These are phyloP conservation scores for Aureobasidium sp. DNA, from an alignment of 2,329 filamentous ascomycete species.

Conservation along the genomic window DNA sequence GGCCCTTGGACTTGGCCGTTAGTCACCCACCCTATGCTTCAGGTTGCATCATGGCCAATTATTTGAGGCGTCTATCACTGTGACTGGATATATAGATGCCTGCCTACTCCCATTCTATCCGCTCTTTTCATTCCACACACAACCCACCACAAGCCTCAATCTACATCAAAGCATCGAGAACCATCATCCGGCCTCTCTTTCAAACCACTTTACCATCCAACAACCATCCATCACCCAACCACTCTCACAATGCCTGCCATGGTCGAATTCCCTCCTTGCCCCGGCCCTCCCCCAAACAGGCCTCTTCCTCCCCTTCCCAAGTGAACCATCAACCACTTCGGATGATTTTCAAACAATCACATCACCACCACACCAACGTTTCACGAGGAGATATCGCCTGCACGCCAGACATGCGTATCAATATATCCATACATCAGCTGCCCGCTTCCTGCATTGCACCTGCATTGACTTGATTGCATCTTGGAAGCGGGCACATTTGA, in stretches of 20 bases:
- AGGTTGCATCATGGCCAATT: conserved; percentile 16
- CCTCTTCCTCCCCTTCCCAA: conserved; percentile 38
- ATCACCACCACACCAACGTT: conserved; percentile 3
- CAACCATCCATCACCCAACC: neutral
- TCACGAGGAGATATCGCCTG: neutral
- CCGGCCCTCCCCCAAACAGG: conserved; percentile 39
- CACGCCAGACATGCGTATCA: neutral
- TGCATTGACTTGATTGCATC: neutral
- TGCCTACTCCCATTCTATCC: conserved; percentile 5
- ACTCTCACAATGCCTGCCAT: conserved; percentile 29
- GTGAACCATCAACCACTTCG: neutral
- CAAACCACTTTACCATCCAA: neutral
- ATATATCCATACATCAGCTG: neutral
- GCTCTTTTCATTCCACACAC: conserved; percentile 2
- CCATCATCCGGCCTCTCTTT: neutral
- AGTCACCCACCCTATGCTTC: conserved; percentile 8
- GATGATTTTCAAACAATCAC: neutral
- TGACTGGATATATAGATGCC: conserved; percentile 7
- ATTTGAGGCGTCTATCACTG: neutral
- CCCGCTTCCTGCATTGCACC: neutral
- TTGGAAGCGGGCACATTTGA: neutral
- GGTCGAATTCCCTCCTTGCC: conserved; percentile 38
- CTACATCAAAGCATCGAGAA: neutral
- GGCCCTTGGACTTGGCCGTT: neutral
- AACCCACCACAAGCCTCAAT: neutral